Base-by-base conservation (phyloP, 2,329 filamentous ascomycete species). In the Alternaria atra region DNA sequence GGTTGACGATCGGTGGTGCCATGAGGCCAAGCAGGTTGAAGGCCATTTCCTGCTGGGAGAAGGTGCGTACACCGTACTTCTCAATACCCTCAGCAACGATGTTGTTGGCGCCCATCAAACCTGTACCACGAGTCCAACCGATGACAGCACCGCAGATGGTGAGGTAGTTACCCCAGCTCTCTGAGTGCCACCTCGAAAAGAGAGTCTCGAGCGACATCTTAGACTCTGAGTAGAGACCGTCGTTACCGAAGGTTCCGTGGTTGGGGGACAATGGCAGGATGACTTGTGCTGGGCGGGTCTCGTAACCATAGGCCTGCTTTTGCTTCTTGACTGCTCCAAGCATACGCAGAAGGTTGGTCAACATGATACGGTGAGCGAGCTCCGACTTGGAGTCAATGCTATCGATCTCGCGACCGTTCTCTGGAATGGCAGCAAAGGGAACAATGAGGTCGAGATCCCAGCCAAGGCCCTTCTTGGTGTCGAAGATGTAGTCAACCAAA, bases 31-130 rank as follows among this genome's bases (percentile, higher is more conserved):
- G 88, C 68, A 99, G 82, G 82, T 99, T 99, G 86, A 99, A 99
- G 15, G 95, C 95, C 95, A 99, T 99, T 81, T 99, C 95, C 79
- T 97, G 93, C 82, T 98, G 95, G 9, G 94, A 98, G 85, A 99
- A 99, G 4, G 95, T 99, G 72, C 95, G 93, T 27, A 98, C 95
- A 73, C 95, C 95, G 69, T 96, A 95, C 72, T 92, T 92, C 84
- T 99, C 95, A 58, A 99, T 93, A 61, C 94, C 95, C 79, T 98
- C 94, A 35, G 95, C 95, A 67, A 98, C 94, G 72, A 98, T 89
- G 80, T 99, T 98, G 86, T 98, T 98, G 75, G 91, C 94, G 69
- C 91, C 92, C 94, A 99, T 99, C 72, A 99, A 89, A 77, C 95
- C 95, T 65, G 95, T 99, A 68, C 94, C 95, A 83, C 95, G 94